phyloP scores from a whole-genome alignment of 2,329 filamentous ascomycete genomes.

The Stemphylium beticola region DNA sequence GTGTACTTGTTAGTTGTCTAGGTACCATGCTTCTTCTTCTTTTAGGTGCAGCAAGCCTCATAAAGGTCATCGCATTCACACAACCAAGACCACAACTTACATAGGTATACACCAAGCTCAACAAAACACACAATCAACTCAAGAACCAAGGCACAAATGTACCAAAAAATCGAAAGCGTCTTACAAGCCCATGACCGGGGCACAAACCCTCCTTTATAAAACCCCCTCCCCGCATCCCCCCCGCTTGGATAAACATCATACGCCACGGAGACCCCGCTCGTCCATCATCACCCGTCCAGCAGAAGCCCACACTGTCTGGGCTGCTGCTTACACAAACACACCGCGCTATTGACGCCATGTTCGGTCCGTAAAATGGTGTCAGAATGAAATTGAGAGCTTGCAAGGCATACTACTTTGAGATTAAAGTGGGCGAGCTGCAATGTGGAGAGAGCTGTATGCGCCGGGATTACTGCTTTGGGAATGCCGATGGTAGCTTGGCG shows the following conservation, averaged over 20 bases:
- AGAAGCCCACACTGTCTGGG: not conserved
- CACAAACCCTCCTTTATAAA: slow-evolving; percentile 24
- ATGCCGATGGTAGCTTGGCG: slow-evolving; percentile 13
- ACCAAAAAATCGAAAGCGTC: not conserved
- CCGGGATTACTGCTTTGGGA: slow-evolving; percentile 30
- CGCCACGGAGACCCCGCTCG: slow-evolving; percentile 13
- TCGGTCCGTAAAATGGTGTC: slow-evolving; percentile 5
- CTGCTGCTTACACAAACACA: not conserved
- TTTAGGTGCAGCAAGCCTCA: not conserved
- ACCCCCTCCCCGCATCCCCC: slow-evolving; percentile 27
- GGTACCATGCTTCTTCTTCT: not conserved
- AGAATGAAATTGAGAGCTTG: not conserved
- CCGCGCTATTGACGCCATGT: not conserved
- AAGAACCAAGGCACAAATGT: not conserved
- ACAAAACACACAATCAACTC: not conserved
- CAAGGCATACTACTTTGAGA: slow-evolving; percentile 29
- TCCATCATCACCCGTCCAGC: not conserved
- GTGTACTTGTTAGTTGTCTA: not conserved
- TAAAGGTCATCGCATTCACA: not conserved
- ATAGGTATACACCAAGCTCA: not conserved
- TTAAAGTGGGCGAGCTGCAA: slow-evolving; percentile 3
- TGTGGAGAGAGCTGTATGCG: slow-evolving; percentile 13
- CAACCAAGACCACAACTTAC: not conserved
- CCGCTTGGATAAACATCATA: slow-evolving; percentile 27
- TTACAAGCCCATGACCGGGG: slow-evolving; percentile 13